Evolutionary conservation across 2,329 filamentous ascomycete species (phyloP).

Genomic region (Orbilia blumenaviensis): DNA sequence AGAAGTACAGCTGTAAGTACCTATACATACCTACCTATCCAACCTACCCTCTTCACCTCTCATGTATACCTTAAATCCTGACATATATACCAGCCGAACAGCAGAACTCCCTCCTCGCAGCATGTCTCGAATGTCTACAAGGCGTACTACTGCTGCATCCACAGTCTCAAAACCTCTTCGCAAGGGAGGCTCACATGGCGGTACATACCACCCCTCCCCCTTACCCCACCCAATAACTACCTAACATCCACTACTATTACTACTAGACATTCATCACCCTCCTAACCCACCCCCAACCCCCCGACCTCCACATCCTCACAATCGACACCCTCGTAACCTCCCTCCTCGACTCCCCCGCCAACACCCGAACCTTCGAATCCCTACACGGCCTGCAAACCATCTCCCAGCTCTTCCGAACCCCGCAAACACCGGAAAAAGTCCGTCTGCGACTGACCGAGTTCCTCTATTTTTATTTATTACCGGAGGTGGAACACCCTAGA

Average conservation of each 20-base stretch:
- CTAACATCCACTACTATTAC: too few species aligned
- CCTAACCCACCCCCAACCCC: conserved; percentile 89
- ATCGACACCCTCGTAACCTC: conserved; percentile 89
- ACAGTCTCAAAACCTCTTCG: conserved; percentile 85
- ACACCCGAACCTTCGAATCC: conserved; percentile 84
- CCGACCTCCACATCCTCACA: conserved; percentile 87
- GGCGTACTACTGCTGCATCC: conserved; percentile 88
- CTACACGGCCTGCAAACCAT: conserved; percentile 91
- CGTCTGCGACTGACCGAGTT: conserved; percentile 98
- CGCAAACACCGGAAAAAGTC: conserved; percentile 83
- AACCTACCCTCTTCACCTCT: neutral
- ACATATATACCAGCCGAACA: conserved; percentile 69
- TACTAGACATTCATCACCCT: conserved; percentile 93
- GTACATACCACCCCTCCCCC: conserved; percentile 63
- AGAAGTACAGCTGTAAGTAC: neutral
- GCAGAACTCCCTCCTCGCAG: conserved; percentile 87
- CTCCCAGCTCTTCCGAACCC: conserved; percentile 90
- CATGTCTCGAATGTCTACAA: conserved; percentile 86
- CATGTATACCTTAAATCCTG: neutral
- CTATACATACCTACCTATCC: too few species aligned
- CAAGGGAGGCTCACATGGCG: conserved; percentile 93
- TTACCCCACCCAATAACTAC: neutral
- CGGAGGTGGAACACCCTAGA: conserved; percentile 69
- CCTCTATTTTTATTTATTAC: conserved; percentile 98
- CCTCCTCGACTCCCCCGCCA: conserved; percentile 83